Evolutionary conservation across 352 stramenopile genomes (phyloP).

Genomic region (Globisporangium takayamanum): DNA sequence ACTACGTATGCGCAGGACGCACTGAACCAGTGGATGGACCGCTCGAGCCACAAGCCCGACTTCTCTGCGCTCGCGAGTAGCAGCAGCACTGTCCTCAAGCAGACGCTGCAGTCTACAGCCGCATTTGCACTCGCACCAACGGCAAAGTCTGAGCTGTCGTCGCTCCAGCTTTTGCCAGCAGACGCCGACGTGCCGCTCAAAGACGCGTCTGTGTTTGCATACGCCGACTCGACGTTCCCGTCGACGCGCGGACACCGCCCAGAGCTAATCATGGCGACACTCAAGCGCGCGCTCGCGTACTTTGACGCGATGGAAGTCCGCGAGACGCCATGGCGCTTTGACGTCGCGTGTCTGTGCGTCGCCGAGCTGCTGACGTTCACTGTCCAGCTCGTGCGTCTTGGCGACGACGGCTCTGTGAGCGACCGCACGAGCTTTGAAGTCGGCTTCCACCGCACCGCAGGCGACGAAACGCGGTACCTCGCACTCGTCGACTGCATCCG

Average conservation of each 20-base stretch:
- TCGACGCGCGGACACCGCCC: slow-evolving; percentile 19
- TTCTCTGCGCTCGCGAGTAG: slow-evolving; percentile 1
- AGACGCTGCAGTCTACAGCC: background rate
- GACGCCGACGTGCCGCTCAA: slow-evolving; percentile 6
- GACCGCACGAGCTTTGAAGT: slow-evolving; percentile 35
- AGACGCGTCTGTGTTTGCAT: slow-evolving; percentile 4
- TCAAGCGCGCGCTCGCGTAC: slow-evolving; percentile 23
- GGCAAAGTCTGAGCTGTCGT: background rate
- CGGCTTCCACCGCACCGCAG: slow-evolving; percentile 36
- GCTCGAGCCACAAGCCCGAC: background rate
- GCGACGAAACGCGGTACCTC: slow-evolving; percentile 49
- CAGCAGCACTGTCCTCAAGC: background rate
- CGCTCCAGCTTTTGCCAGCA: background rate
- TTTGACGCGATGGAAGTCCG: slow-evolving; percentile 29
- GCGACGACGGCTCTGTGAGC: slow-evolving; percentile 2
- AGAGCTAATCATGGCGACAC: slow-evolving; percentile 35
- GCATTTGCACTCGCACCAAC: background rate
- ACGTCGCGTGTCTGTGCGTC: slow-evolving; percentile 52
- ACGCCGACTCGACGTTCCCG: slow-evolving; percentile 19
- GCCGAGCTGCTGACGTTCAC: slow-evolving; percentile 60
- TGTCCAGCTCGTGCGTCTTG: slow-evolving; percentile 40
- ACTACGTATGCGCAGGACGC: background rate
- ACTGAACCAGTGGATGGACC: slow-evolving; percentile 5
- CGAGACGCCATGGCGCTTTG: slow-evolving; percentile 26
- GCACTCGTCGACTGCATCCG: slow-evolving; percentile 48